Conservation (phyloP, 176 grass and related monocot genomes). For the Oryza meyeriana region DNA sequence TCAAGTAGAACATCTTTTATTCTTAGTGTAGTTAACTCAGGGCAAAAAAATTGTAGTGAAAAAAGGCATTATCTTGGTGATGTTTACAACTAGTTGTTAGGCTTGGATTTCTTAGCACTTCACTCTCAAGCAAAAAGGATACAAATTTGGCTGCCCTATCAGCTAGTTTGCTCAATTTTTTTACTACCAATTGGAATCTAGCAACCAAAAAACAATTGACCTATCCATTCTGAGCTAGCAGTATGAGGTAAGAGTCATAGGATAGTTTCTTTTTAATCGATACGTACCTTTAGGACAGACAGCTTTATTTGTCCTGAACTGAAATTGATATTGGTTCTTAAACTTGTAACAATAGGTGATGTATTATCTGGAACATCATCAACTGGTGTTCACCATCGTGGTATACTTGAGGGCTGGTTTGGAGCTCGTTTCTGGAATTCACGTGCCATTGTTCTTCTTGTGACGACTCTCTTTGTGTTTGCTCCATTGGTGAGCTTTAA, state of each 20-base stretch:
- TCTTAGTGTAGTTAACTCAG: not conserved
- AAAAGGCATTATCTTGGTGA: not conserved
- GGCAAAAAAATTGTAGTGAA: not conserved
- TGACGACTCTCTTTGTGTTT: constrained; percentile 72
- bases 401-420: constrained; percentile 97
- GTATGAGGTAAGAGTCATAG: not conserved
- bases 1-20: not conserved
- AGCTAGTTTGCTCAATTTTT: not conserved
- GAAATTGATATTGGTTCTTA: not conserved
- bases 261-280: not conserved
- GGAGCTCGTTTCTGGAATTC: constrained; percentile 76
- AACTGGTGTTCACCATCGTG: constrained; percentile 58
- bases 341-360: constrained; percentile 54
- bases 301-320: constrained; percentile 2
- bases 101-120: constrained; percentile 10
- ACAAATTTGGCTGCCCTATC: not conserved
- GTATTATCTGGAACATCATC: constrained; percentile 94
- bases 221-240: not conserved
- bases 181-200: constrained; percentile 4
- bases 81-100: not conserved
- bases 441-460: constrained; percentile 71
- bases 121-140: not conserved
- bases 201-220: not conserved
- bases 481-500: constrained; percentile 93
- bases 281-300: not conserved